phyloP scores from a whole-genome alignment of 192 early-diverging fungal genomes.

The Diversispora eburnea region DNA sequence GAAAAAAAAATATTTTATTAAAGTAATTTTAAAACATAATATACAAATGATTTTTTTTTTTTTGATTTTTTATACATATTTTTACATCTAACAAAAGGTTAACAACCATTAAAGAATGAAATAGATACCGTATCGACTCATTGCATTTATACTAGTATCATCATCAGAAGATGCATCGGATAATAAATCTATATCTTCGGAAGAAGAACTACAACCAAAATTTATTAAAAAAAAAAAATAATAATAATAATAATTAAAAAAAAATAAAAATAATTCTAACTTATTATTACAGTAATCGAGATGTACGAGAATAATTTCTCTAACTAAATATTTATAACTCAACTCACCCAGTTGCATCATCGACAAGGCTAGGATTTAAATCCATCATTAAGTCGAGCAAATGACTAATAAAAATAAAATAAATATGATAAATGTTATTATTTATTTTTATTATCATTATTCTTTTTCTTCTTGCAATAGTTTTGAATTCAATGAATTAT shows the following conservation, averaged over 20 bases:
- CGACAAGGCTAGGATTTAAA: conserved; percentile 24
- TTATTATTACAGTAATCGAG: not conserved
- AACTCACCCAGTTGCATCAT: conserved; percentile 23
- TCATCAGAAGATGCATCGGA: conserved; percentile 22
- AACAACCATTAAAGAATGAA: too few relatives aligned
- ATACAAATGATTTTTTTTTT: too few relatives aligned
- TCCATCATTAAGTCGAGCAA: conserved; percentile 30
- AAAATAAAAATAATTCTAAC: not conserved
- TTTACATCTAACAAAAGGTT: too few relatives aligned
- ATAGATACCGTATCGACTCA: conserved; percentile 21
- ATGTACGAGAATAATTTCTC: not conserved
- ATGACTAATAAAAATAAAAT: conserved; percentile 13
- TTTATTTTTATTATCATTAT: too few relatives aligned
- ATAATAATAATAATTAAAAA: not conserved
- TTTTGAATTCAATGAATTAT: not conserved
- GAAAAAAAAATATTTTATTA: not conserved
- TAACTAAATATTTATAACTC: not conserved
- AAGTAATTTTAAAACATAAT: not conserved
- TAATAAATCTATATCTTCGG: conserved; percentile 6
- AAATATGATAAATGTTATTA: not conserved
- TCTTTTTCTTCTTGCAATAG: not conserved
- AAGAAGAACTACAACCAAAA: conserved; percentile 6
- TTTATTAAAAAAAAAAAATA: not conserved
- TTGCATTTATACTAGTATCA: not conserved
- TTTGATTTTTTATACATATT: too few relatives aligned